Percentiles rank a stretch among this genome's conserved stretches.
Conservation (phyloP, 2,329 filamentous ascomycete genomes). For the Venturiaceae sp. region DNA sequence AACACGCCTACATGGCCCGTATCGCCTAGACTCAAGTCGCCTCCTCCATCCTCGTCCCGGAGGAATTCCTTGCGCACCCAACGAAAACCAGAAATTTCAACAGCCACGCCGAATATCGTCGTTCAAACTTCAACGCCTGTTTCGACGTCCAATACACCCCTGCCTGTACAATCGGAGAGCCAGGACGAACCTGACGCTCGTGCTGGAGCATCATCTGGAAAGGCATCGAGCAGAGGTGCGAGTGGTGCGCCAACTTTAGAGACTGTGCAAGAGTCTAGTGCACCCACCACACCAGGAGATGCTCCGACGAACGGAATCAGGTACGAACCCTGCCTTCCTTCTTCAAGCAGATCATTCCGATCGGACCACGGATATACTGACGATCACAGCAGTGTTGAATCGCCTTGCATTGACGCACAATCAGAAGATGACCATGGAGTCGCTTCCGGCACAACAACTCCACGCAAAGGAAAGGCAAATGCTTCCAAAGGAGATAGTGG, state of each 20-base stretch:
- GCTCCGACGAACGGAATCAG: conserved; percentile 12
- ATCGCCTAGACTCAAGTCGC: conserved; percentile 68
- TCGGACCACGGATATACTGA: neutral
- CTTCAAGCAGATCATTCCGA: conserved; percentile 11
- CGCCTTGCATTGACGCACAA: neutral
- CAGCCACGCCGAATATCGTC: conserved; percentile 30
- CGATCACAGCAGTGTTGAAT: conserved; percentile 9
- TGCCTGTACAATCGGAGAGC: neutral
- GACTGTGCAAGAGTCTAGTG: conserved; percentile 85
- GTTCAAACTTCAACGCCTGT: conserved; percentile 35
- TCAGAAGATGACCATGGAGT: neutral
- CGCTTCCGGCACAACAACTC: neutral
- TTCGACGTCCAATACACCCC: neutral
- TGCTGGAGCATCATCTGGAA: conserved; percentile 3
- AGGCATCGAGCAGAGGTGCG: conserved; percentile 40
- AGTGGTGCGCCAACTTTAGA: conserved; percentile 60
- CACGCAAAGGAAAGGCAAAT: neutral
- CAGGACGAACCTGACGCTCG: neutral
- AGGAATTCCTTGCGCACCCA: conserved; percentile 27
- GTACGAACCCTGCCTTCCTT: conserved; percentile 12
- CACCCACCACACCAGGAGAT: conserved; percentile 53
- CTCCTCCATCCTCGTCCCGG: conserved; percentile 49
- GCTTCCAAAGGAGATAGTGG: conserved; percentile 21
- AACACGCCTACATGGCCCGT: conserved; percentile 61
- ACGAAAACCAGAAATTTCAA: conserved; percentile 19